Evolutionary conservation across 2,329 filamentous ascomycete species (phyloP).

Genomic region (Aspergillus sp.): DNA sequence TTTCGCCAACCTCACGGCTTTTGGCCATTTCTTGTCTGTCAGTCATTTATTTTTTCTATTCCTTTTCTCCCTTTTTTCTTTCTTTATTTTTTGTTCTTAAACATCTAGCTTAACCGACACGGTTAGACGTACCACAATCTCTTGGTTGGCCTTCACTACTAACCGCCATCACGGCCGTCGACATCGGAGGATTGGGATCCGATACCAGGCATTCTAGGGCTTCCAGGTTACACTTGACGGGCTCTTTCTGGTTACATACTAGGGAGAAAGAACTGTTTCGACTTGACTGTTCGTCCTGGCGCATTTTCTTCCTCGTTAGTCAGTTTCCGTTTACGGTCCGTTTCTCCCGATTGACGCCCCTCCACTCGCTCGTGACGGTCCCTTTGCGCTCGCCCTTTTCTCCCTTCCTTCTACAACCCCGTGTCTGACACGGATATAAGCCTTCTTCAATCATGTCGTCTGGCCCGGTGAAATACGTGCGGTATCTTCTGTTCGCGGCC

Average conservation of each 20-base stretch:
- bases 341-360: background rate
- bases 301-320: background rate
- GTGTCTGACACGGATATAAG: constrained; percentile 11
- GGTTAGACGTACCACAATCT: too few relatives aligned
- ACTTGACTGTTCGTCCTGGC: background rate
- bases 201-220: background rate
- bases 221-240: background rate
- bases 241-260: too few relatives aligned
- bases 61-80: too few relatives aligned
- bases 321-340: background rate
- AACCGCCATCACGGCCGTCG: too few relatives aligned
- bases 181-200: too few relatives aligned
- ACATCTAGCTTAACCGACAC: too few relatives aligned
- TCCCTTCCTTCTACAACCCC: constrained; percentile 6
- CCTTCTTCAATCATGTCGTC: constrained; percentile 21
- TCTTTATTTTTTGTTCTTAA: too few relatives aligned
- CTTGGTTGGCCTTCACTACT: too few relatives aligned
- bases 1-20: too few relatives aligned
- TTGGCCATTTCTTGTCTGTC: too few relatives aligned
- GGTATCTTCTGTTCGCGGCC: constrained; percentile 69
- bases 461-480: constrained; percentile 38
- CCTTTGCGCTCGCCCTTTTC: background rate
- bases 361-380: background rate
- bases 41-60: too few relatives aligned
- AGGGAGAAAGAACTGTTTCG: background rate